Base-by-base conservation (phyloP, 2,329 filamentous ascomycete genomes). In the Fusarium phyllophilum region DNA sequence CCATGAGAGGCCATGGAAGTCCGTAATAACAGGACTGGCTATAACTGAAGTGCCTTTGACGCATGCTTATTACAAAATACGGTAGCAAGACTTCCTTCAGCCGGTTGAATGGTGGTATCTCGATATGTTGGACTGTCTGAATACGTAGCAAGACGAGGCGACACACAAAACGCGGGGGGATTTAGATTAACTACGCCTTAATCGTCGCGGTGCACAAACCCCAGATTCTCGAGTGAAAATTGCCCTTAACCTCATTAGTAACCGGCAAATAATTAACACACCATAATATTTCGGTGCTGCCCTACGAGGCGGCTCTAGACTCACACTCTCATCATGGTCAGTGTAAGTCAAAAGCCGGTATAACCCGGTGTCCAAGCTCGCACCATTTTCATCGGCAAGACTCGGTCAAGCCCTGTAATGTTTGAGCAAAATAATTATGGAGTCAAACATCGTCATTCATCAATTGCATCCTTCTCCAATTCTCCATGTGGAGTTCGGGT, bases 351-450 rank as follows among this genome's bases (percentile, higher is more conserved):
- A 34, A 34, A 34, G 17, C 29, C 58, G 71, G 71, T 56, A 58
- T 39, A 51, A 48, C n/a, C 54, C 62, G 67, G 58, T 29, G 8
- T 29, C 44, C 20, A 46, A 48, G 18, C 22, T 57, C 33, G 26
- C 39, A 54, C 65, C 56, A 70, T 49, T 31, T 54, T 17, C 22
- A 44, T 68, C 71, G 71, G 70, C 45, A 57, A 68, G 45, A 71
- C 33, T 44, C 71, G 66, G 66, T n/a, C 39, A 49, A 45, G 52
- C 31, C 45, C 24, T 49, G 57, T 45, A 33, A 38, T 20, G n/a
- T n/a, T 29, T 22, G 2, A 61, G 26, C 17, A 48, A 11, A 41
- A 38, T 42, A 52, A 39, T 11, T 51, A 69, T 62, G 66, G 48
- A 36, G 33, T 36, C 14, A 11, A 26, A 38, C n/a, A 49, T 52